phyloP scores from a whole-genome alignment of 1,284 basidiomycete species.

The Austroboletus novae-zelandiae region DNA sequence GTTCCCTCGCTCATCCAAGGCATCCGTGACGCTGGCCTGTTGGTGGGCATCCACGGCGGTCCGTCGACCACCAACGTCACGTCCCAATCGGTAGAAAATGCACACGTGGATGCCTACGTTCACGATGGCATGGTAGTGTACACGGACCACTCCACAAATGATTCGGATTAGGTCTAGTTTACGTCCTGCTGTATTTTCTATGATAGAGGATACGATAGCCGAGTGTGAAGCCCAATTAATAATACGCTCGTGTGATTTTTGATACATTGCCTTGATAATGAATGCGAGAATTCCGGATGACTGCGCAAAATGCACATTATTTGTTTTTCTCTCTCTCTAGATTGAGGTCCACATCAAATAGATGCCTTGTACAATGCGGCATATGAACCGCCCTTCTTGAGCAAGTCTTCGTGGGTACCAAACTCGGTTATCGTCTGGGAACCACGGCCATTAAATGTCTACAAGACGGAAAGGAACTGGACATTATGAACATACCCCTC shows the following conservation, averaged over 20 bases:
- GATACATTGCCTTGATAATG: slow-evolving; percentile 30
- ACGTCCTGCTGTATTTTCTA: slow-evolving; percentile 21
- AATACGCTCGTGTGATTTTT: slow-evolving; percentile 20
- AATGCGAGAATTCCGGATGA: slow-evolving; percentile 14
- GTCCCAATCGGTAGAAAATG: slow-evolving; percentile 44
- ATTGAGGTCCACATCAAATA: slow-evolving; percentile 38
- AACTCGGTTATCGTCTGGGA: slow-evolving; percentile 73
- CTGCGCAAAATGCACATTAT: neutral
- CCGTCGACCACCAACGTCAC: slow-evolving; percentile 43
- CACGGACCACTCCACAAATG: slow-evolving; percentile 55
- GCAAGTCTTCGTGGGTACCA: slow-evolving; percentile 73
- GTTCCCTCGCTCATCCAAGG: slow-evolving; percentile 86
- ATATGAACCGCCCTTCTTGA: slow-evolving; percentile 60
- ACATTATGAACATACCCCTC: slow-evolving; percentile 55
- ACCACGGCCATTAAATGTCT: slow-evolving; percentile 18
- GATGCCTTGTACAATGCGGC: slow-evolving; percentile 70
- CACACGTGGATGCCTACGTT: slow-evolving; percentile 64
- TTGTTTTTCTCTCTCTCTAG: slow-evolving; percentile 8
- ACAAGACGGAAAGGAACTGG: slow-evolving; percentile 17
- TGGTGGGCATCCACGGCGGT: slow-evolving; percentile 78
- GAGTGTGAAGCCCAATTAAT: slow-evolving; percentile 14
- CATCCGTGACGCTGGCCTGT: slow-evolving; percentile 84
- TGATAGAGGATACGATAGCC: slow-evolving; percentile 24
- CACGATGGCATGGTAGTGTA: slow-evolving; percentile 62
- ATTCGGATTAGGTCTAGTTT: slow-evolving; percentile 34